Conservation (phyloP, 2,329 filamentous ascomycete genomes). For the Ophiocordyceps camponoti-leonardi region DNA sequence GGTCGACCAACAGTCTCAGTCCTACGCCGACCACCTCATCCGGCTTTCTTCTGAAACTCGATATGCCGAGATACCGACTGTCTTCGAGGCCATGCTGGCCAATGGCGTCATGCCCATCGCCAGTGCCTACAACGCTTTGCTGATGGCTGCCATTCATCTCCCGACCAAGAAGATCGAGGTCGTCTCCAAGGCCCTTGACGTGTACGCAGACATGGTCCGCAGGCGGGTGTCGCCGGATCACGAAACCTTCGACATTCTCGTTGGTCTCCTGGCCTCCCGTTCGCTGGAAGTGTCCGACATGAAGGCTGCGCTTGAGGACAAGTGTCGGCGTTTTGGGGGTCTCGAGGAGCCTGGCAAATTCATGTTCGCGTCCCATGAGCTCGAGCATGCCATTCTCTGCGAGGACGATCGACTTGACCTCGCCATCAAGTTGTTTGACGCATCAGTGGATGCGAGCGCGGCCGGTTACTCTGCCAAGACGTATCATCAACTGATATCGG, state of each 20-base stretch:
- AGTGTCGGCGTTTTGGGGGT: conserved; percentile 68
- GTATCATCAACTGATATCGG: conserved; percentile 71
- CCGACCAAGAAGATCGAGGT: conserved; percentile 66
- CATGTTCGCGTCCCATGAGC: conserved; percentile 74
- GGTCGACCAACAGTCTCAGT: conserved; percentile 44
- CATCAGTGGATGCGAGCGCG: conserved; percentile 45
- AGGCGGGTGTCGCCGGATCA: conserved; percentile 68
- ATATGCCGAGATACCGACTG: conserved; percentile 74
- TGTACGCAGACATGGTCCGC: conserved; percentile 91
- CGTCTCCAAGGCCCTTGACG: conserved; percentile 79
- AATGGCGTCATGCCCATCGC: conserved; percentile 68
- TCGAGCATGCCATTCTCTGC: conserved; percentile 69
- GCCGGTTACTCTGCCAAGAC: conserved; percentile 62
- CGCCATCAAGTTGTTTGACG: conserved; percentile 71
- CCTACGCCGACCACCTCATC: conserved; percentile 63
- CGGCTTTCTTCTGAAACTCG: conserved; percentile 54
- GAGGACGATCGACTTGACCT: conserved; percentile 79
- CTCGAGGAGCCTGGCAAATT: conserved; percentile 73
- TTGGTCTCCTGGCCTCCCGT: conserved; percentile 64
- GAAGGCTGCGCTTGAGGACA: conserved; percentile 61
- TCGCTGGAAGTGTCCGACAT: conserved; percentile 62
- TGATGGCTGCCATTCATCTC: conserved; percentile 70
- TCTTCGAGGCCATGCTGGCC: conserved; percentile 80
- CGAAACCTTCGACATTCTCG: conserved; percentile 74
- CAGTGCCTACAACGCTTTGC: conserved; percentile 78